Conservation (phyloP, 2,329 filamentous ascomycete genomes). For the Hyphodiscus sp. region DNA sequence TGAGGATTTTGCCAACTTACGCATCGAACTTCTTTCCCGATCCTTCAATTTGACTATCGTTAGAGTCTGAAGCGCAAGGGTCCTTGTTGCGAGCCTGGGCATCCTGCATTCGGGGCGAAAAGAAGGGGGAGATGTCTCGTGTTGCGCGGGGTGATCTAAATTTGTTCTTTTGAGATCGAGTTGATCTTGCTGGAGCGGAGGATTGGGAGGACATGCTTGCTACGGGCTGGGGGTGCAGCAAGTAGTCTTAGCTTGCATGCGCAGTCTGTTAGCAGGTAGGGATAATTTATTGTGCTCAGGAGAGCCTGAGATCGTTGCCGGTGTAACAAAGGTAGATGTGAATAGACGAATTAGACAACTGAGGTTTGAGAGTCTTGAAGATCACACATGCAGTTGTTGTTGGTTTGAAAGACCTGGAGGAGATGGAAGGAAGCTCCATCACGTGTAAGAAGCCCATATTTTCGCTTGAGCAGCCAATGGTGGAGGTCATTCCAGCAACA, state of each 20-base stretch:
- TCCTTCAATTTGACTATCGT: conserved; percentile 21
- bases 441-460: no score
- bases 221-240: background rate
- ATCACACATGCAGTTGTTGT: no score
- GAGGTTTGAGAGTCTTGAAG: no score
- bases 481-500: no score
- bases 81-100: conserved; percentile 54
- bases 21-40: conserved; percentile 15
- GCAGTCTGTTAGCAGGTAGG: no score
- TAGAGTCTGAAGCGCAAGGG: conserved; percentile 35
- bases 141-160: background rate
- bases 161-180: background rate
- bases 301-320: no score
- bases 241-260: background rate
- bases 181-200: conserved; percentile 1
- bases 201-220: conserved; percentile 4
- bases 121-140: conserved; percentile 17
- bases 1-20: conserved; percentile 7
- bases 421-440: no score
- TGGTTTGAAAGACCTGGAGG: no score
- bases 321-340: no score
- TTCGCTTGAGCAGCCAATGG: no score
- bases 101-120: conserved; percentile 49
- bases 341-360: no score
- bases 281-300: no score